These are phyloP conservation scores for Talaromyces stipitatus DNA, from an alignment of 495 filamentous ascomycete genomes.

Conservation along the genomic window DNA sequence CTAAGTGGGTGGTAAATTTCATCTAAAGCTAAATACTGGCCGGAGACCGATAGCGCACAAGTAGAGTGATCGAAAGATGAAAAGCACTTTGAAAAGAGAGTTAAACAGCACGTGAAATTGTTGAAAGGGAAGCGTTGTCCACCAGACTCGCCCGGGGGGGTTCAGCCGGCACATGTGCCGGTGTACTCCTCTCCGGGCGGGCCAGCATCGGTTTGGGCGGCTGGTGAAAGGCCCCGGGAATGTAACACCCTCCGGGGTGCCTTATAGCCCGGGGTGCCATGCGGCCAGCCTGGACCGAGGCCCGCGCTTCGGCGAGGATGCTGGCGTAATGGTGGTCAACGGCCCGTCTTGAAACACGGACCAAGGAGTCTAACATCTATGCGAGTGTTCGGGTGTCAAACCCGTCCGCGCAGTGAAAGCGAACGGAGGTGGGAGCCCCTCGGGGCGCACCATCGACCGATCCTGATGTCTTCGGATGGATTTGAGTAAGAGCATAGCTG, in stretches of 20 bases:
- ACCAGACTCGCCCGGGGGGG: conserved; percentile 48
- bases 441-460: conserved; percentile 63
- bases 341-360: conserved; percentile 67
- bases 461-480: conserved; percentile 68
- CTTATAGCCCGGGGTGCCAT: conserved; percentile 53
- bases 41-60: conserved; percentile 68
- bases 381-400: conserved; percentile 64
- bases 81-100: conserved; percentile 68
- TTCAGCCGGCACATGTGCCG: conserved; percentile 49
- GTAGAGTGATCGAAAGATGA: conserved; percentile 67
- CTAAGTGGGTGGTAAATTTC: conserved; percentile 68
- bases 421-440: conserved; percentile 53
- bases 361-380: conserved; percentile 67
- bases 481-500: conserved; percentile 70
- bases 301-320: conserved; percentile 51
- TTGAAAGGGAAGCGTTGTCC: conserved; percentile 67
- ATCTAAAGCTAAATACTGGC: conserved; percentile 68
- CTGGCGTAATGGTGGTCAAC: conserved; percentile 55
- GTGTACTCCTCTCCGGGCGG: conserved; percentile 47
- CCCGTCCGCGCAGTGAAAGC: conserved; percentile 63
- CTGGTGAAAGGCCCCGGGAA: conserved; percentile 51
- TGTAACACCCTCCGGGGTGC: conserved; percentile 50
- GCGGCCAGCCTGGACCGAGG: conserved; percentile 44
- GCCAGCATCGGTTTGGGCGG: conserved; percentile 56
- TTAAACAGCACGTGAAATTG: conserved; percentile 71